A percentile compares a stretch with the other conserved stretches of the same genome.
These are phyloP conservation scores for Rubia balearica DNA, from an alignment of 305 asterid species.

Conservation along the genomic window DNA sequence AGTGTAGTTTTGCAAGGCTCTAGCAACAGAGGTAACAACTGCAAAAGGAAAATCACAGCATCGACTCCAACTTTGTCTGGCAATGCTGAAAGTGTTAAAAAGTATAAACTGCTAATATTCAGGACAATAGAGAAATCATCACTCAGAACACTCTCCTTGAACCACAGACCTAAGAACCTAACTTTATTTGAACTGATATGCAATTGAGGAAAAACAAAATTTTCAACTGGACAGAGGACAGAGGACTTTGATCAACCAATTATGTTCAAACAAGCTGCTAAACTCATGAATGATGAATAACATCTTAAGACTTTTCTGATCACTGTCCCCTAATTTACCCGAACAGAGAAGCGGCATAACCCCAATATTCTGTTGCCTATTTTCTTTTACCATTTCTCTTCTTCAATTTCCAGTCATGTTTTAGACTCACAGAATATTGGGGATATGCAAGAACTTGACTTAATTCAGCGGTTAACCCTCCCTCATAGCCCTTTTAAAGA, in stretches of 20 bases:
- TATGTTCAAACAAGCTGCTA: neutral
- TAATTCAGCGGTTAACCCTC: too few relatives aligned
- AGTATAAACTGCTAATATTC: neutral
- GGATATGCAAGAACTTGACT: too few relatives aligned
- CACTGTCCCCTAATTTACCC: too few relatives aligned
- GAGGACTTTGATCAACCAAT: neutral
- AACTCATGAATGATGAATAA: too few relatives aligned
- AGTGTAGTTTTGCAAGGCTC: neutral
- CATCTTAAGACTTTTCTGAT: too few relatives aligned
- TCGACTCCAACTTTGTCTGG: neutral
- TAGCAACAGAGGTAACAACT: neutral
- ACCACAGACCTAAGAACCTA: neutral
- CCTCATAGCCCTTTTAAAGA: too few relatives aligned
- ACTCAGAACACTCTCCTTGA: neutral
- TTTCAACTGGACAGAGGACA: too few relatives aligned
- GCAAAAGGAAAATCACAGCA: neutral
- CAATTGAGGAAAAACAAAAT: neutral
- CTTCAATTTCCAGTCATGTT: neutral
- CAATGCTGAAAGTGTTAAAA: neutral
- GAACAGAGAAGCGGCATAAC: too few relatives aligned
- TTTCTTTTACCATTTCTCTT: neutral
- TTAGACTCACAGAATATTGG: too few relatives aligned
- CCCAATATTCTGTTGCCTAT: neutral
- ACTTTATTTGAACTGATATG: neutral
- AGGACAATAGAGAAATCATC: neutral